Evolutionary conservation across 495 filamentous ascomycete species (phyloP).

Genomic region (Chaetomium fimeti): DNA sequence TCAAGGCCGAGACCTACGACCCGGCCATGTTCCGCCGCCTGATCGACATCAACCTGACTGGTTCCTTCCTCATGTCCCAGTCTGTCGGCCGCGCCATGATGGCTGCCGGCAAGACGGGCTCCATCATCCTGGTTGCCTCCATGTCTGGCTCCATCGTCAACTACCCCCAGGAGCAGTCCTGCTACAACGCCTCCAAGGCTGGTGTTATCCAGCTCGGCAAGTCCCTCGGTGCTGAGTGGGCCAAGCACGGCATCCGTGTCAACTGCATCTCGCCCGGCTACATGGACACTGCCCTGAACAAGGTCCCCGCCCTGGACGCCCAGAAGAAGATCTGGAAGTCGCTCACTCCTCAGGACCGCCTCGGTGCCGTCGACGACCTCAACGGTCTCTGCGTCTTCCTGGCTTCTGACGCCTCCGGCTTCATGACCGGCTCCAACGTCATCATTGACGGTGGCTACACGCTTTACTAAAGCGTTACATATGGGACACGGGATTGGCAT

Average conservation of each 20-base stretch:
- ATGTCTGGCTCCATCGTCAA: constrained; percentile 80
- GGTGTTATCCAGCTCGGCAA: constrained; percentile 74
- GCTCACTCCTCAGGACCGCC: constrained; percentile 68
- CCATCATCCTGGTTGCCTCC: constrained; percentile 70
- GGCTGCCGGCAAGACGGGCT: constrained; percentile 60
- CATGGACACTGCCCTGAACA: constrained; percentile 77
- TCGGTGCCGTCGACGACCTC: constrained; percentile 72
- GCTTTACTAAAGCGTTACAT: constrained; percentile 37
- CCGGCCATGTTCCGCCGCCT: constrained; percentile 68
- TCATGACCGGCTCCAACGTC: constrained; percentile 78
- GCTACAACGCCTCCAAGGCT: constrained; percentile 80
- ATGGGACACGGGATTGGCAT: neutral
- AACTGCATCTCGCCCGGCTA: constrained; percentile 78
- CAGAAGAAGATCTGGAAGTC: constrained; percentile 78
- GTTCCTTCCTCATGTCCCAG: constrained; percentile 68
- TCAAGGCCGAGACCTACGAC: constrained; percentile 55
- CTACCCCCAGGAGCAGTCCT: constrained; percentile 73
- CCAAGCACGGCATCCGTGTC: constrained; percentile 69
- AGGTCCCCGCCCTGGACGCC: constrained; percentile 67
- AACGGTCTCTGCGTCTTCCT: constrained; percentile 78
- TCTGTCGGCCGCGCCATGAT: constrained; percentile 66
- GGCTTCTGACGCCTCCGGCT: constrained; percentile 67
- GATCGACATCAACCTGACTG: constrained; percentile 74
- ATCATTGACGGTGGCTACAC: constrained; percentile 67
- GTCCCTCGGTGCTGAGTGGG: constrained; percentile 78